Evolutionary conservation across 2,329 filamentous ascomycete species (phyloP).

Genomic region (Beauveria bassiana): DNA sequence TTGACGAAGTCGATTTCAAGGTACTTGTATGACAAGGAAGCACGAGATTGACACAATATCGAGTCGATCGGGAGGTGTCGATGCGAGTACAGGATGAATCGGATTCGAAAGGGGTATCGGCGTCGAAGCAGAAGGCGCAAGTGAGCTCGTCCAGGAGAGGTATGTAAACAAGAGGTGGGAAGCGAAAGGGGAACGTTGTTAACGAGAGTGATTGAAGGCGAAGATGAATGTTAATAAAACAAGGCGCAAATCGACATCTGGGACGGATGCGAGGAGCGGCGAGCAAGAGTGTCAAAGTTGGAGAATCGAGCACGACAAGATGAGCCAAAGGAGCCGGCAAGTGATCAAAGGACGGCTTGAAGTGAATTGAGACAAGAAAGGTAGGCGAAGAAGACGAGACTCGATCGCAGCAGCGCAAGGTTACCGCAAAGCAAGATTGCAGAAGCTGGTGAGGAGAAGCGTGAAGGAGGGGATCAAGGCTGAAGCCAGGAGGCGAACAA

Average conservation of each 20-base stretch:
- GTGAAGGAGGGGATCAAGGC: conserved; percentile 10
- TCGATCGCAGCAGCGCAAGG: conserved; percentile 9
- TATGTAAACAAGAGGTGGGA: not conserved
- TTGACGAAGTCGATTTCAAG: not conserved
- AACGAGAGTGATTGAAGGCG: conserved; percentile 9
- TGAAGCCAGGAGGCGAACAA: conserved; percentile 8
- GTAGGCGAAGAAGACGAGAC: conserved; percentile 1
- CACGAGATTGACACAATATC: not conserved
- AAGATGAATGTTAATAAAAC: conserved; percentile 1
- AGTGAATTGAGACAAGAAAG: not conserved
- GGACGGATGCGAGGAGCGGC: not conserved
- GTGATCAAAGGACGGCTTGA: not conserved
- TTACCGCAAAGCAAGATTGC: conserved; percentile 1
- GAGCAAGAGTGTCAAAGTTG: not conserved
- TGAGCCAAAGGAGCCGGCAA: not conserved
- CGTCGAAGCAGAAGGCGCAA: conserved; percentile 3
- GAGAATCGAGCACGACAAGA: not conserved
- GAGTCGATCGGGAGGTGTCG: not conserved
- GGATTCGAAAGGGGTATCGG: conserved; percentile 9
- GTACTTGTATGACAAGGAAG: not conserved
- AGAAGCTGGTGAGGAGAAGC: conserved; percentile 7
- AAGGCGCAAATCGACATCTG: conserved; percentile 4
- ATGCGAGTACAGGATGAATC: not conserved
- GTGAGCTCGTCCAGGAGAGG: conserved; percentile 6
- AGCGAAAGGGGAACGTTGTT: conserved; percentile 1